Evolutionary conservation across 108 stramenopile genomes (phyloP), one percentile per base, ranked within the genome.

Genomic region (Fistulifera pelliculosa): DNA sequence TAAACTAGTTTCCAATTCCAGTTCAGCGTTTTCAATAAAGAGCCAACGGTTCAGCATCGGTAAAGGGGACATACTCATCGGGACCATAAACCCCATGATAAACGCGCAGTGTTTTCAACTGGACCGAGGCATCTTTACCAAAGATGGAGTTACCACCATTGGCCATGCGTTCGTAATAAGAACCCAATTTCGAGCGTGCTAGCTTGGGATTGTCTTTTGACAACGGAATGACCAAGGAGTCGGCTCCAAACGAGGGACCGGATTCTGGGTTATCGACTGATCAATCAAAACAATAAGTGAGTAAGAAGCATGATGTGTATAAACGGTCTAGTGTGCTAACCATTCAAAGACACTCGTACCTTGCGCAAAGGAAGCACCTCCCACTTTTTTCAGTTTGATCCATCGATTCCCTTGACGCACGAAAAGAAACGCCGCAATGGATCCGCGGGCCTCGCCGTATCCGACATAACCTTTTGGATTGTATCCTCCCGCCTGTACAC

Each of bases 21-120:
- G 7, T 17, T 21, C 44, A 45, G 6, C 5, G 11, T 6, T 11
- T 3, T 53, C 70, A 91, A 55, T 85, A 85, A 47, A 92, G 68
- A 1, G 90, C 90, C 70, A 92, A 92, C 8, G 90, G 90, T 48
- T 92, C 90, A 3, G 90, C 90, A 73, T 92, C 90, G 22, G 83
- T 83, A 49, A 92, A 92, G 4, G 90, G 90, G 40, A 92, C 70
- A 47, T 69, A 87, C 49, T 92, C 90, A 21, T 73, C 85, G 43
- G 78, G 66, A 22, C 24, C 77, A 38, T 82, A 79, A 1, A 91
- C 85, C 21, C 86, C 86, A 42, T 80, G 81, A 49, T 81, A 87
- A 14, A 90, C 82, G 47, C 78, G 82, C 38, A 87, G 47, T 18
- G 82, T 80, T 31, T 65, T 71, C 56, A 91, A 55, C 51, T 79